phyloP scores from a whole-genome alignment of 2,329 filamentous ascomycete genomes.

The Calonectria honghensis region DNA sequence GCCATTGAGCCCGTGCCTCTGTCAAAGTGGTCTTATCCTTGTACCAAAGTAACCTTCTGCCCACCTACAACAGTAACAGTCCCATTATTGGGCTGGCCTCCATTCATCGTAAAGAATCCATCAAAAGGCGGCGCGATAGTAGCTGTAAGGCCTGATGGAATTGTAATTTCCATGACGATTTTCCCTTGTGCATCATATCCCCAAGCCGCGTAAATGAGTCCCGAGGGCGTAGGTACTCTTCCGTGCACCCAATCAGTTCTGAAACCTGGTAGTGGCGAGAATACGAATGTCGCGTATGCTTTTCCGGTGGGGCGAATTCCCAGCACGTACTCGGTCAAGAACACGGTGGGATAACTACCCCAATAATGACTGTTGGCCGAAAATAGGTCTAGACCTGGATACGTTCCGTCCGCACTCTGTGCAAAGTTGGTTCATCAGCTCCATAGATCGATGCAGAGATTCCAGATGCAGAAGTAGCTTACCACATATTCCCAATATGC shows the following conservation, averaged over 20 bases:
- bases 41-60: not conserved
- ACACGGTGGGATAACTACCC: slow-evolving; percentile 13
- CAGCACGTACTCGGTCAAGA: slow-evolving; percentile 7
- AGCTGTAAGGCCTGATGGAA: not conserved
- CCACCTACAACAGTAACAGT: not conserved
- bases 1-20: not conserved
- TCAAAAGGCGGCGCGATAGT: not conserved
- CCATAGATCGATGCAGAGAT: too few species aligned
- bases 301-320: slow-evolving; percentile 7
- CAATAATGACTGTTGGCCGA: slow-evolving; percentile 16
- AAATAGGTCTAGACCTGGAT: slow-evolving; percentile 8
- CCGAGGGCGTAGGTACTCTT: slow-evolving; percentile 1
- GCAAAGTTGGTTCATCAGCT: not conserved
- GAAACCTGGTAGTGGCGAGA: not conserved
- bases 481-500: slow-evolving; percentile 22
- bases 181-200: not conserved
- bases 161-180: slow-evolving; percentile 7
- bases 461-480: not conserved
- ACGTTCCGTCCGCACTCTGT: not conserved
- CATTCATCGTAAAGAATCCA: not conserved
- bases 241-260: slow-evolving; percentile 13
- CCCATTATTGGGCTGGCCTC: not conserved
- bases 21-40: not conserved
- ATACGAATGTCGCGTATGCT: not conserved
- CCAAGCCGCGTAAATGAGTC: slow-evolving; percentile 12